Percentiles rank a stretch among this genome's conserved stretches.
Evolutionary conservation across 2,329 filamentous ascomycete species (phyloP).

Genomic region (Aspergillus piperis): DNA sequence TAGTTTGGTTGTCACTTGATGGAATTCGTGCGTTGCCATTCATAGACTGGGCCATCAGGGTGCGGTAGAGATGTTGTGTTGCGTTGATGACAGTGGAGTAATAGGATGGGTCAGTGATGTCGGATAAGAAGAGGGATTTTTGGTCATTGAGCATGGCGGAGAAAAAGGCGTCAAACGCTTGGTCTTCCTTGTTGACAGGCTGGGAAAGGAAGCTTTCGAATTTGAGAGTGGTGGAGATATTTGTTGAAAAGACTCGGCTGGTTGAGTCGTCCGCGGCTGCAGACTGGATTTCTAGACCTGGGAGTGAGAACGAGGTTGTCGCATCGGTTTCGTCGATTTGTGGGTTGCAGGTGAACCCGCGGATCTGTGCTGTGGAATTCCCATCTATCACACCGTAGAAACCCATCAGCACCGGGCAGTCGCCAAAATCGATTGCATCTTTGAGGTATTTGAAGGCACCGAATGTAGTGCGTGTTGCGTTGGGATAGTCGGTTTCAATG

Average conservation of each 20-base stretch:
- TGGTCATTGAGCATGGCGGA: constrained; percentile 6
- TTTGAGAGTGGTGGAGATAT: neutral
- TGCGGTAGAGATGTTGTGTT: constrained; percentile 13
- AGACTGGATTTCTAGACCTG: neutral
- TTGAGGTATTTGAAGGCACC: neutral
- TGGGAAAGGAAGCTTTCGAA: constrained; percentile 6
- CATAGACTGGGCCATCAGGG: constrained; percentile 13
- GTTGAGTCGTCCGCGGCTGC: neutral
- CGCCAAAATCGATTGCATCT: neutral
- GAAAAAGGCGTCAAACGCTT: constrained; percentile 8
- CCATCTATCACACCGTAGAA: constrained; percentile 16
- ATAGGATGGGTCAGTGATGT: neutral
- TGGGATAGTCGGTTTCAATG: neutral
- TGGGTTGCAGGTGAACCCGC: constrained; percentile 20
- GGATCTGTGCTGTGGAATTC: constrained; percentile 13
- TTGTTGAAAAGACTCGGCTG: neutral
- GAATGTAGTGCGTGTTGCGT: neutral
- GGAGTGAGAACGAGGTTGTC: constrained; percentile 17
- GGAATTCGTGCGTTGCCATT: constrained; percentile 9
- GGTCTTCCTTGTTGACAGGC: neutral
- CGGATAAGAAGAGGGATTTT: neutral
- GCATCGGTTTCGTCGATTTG: constrained; percentile 23
- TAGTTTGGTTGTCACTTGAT: neutral
- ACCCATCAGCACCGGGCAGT: neutral
- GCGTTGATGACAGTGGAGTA: constrained; percentile 11